phyloP scores from a whole-genome alignment of 345 rosid genomes.

The Salix caprea region DNA sequence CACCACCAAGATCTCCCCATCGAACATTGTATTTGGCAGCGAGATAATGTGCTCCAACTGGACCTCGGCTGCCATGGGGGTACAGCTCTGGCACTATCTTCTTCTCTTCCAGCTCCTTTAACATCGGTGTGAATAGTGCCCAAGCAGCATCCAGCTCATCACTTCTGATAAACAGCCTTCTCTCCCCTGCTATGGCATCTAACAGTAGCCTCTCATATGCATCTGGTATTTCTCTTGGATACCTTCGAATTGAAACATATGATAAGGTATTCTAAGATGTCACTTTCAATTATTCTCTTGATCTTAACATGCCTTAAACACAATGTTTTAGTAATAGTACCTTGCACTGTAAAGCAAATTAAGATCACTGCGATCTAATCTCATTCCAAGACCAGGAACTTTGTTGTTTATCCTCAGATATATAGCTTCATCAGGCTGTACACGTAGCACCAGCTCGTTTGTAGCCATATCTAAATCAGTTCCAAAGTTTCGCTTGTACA shows the following conservation, averaged over 20 bases:
- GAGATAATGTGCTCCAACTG: conserved; percentile 84
- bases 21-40: conserved; percentile 85
- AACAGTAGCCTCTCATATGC: conserved; percentile 87
- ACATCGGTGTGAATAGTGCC: conserved; percentile 67
- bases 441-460: conserved; percentile 82
- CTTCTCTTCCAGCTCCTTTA: conserved; percentile 64
- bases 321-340: conserved; percentile 22
- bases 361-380: conserved; percentile 84
- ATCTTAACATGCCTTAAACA: too few relatives aligned
- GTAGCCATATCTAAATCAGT: conserved; percentile 76
- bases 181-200: conserved; percentile 81
- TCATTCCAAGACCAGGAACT: conserved; percentile 93
- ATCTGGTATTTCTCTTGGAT: conserved; percentile 72
- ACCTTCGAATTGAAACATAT: conserved; percentile 33
- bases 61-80: conserved; percentile 89
- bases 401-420: conserved; percentile 93
- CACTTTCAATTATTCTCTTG: too few relatives aligned
- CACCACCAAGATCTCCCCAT: conserved; percentile 70
- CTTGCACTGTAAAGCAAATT: conserved; percentile 69
- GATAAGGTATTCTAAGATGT: too few relatives aligned
- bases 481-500: conserved; percentile 66
- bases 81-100: conserved; percentile 75
- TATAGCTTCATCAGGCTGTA: conserved; percentile 96
- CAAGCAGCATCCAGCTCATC: conserved; percentile 92
- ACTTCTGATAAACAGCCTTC: conserved; percentile 78